Evolutionary conservation across 306 rosid genomes (phyloP).

Genomic region (Parietaria judaica): DNA sequence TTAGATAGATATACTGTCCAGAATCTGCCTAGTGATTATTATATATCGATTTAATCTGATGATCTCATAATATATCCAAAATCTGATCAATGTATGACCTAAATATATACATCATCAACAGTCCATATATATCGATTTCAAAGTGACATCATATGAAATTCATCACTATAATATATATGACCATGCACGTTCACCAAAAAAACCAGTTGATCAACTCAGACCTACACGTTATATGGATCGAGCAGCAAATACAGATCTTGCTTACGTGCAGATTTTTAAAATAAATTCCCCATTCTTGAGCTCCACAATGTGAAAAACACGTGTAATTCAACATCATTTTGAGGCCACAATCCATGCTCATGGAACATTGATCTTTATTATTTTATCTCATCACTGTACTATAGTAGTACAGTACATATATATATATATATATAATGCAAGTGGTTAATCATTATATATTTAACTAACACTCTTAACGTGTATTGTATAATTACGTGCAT

Average conservation of each 20-base stretch:
- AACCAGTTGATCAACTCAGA: constrained; percentile 9
- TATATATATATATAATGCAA: background rate
- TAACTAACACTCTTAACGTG: background rate
- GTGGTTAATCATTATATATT: background rate
- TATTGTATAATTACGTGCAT: constrained; percentile 7
- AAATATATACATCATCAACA: background rate
- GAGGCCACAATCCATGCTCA: no score
- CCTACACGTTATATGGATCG: background rate
- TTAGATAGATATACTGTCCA: no score
- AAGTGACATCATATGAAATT: background rate
- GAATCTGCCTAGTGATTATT: no score
- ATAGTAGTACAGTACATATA: no score
- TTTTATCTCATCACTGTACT: no score
- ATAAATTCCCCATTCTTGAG: constrained; percentile 4
- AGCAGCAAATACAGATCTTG: background rate
- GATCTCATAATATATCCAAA: no score
- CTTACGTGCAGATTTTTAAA: constrained; percentile 19
- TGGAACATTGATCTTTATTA: no score
- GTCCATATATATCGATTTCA: background rate
- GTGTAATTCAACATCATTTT: background rate
- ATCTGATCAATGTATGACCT: background rate
- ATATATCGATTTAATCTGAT: no score
- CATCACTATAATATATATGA: background rate
- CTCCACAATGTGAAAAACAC: constrained; percentile 14
- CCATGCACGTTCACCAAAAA: background rate